Evolutionary conservation across 1,284 basidiomycete species (phyloP).

Genomic region (Exobasidium cylindrosporum): DNA sequence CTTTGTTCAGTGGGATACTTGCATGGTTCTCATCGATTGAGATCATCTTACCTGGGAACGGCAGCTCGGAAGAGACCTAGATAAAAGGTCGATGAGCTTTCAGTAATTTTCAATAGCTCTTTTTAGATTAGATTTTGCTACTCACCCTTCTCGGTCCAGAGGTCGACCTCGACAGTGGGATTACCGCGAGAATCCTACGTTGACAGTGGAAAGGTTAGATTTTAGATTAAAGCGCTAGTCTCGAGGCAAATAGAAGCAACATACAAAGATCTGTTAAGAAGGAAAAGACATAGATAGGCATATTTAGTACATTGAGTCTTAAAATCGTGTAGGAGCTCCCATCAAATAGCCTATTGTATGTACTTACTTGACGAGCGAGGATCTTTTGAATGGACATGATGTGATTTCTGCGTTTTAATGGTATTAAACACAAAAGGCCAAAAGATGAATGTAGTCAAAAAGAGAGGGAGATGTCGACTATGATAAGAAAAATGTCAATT

Average conservation of each 20-base stretch:
- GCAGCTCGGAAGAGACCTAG: conserved; percentile 83
- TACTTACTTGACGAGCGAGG: conserved; percentile 22
- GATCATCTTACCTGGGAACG: conserved; percentile 93
- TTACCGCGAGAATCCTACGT: conserved; percentile 52
- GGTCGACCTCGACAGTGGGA: conserved; percentile 55
- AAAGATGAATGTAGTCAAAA: too few relatives aligned
- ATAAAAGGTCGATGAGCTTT: background rate
- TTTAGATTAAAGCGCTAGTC: background rate
- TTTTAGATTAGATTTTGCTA: background rate
- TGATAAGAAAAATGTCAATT: too few relatives aligned
- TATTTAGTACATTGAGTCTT: background rate
- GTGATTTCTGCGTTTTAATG: too few relatives aligned
- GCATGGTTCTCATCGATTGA: too few relatives aligned
- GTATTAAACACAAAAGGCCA: too few relatives aligned
- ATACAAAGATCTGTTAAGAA: conserved; percentile 15
- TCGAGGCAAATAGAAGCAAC: background rate
- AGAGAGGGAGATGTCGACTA: too few relatives aligned
- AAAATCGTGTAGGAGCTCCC: background rate
- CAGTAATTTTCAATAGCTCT: background rate
- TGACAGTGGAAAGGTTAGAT: background rate
- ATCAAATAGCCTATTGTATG: too few relatives aligned
- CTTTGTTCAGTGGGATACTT: background rate
- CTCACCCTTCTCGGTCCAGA: conserved; percentile 44
- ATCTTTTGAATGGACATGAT: conserved; percentile 27
- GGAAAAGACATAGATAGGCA: background rate